Base-by-base conservation (phyloP, 495 filamentous ascomycete species). In the Tetracladium setigerum region DNA sequence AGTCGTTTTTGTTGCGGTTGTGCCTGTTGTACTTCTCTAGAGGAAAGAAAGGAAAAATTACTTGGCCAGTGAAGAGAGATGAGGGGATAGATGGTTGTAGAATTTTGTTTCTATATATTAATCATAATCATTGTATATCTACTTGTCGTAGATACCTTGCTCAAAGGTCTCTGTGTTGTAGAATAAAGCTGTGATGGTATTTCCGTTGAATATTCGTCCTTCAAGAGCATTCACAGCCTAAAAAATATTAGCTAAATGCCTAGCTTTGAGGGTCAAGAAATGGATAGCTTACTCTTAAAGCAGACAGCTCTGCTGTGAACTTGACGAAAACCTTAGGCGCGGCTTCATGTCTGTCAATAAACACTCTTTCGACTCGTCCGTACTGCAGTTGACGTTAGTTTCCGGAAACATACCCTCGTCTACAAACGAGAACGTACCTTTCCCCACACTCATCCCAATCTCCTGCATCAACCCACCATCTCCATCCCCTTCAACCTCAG, bases 401-500 rank as follows among this genome's bases (percentile, higher is more conserved):
- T 27, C 7, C 3, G 3, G 7, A 7, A 50, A 39, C 39, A 16
- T 19, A 15, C 16, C 31, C n/a, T 8, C 16, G 6, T 4, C 11
- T 16, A 38, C 41, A 17, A 24, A 34, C 24, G 31, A 33, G n/a
- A 38, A 54, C 67, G 41, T 54, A 81, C 77, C 77, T 89, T 86
- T 86, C 76, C 34, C 78, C 78, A 64, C 91, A 96, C 63, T 92
- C 87, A 48, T 95, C 87, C 92, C 92, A 61, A 98, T 95, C 66
- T 96, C 89, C 65, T 95, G 89, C 55, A 87, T 77, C 53, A 98
- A 61, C 0, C 83, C 86, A 11, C 83, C 83, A 45, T 60, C 57
- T 48, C 80, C 77, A 24, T 73, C 66, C 5, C 61, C 59, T 27
- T 67, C 66, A 53, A 84, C 61, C 66, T 96, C 94, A 1, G 65